Conservation (phyloP, 345 rosid species). For the Boechera retrofracta region DNA sequence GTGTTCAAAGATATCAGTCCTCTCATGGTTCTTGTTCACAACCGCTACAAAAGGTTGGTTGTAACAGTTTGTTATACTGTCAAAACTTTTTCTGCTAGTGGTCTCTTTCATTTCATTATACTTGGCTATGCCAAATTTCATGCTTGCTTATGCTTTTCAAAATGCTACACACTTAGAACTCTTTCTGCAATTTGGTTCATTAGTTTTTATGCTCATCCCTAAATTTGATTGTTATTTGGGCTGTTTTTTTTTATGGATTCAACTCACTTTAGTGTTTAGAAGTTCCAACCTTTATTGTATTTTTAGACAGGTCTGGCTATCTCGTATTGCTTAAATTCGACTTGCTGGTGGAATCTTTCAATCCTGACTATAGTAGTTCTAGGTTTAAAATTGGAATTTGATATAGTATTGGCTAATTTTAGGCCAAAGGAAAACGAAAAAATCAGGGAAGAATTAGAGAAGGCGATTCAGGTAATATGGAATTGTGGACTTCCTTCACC, state of each 20-base stretch:
- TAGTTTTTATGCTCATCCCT: neutral
- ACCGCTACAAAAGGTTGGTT: conserved; percentile 80
- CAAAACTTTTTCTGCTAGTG: conserved; percentile 1
- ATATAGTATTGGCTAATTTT: conserved; percentile 4
- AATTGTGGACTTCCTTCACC: conserved; percentile 91
- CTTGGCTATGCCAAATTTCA: neutral
- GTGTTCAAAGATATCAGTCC: conserved; percentile 92
- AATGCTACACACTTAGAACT: neutral
- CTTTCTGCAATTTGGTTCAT: neutral
- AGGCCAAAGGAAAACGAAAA: conserved; percentile 83
- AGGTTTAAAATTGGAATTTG: conserved; percentile 23
- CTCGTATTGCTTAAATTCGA: neutral
- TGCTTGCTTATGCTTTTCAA: neutral
- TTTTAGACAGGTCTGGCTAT: neutral
- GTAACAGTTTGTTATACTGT: conserved; percentile 6
- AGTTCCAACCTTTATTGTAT: conserved; percentile 4
- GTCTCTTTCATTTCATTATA: conserved; percentile 1
- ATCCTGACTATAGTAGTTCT: conserved; percentile 14
- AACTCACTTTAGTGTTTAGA: conserved; percentile 15
- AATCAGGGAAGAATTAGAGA: conserved; percentile 65
- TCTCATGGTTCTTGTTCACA: conserved; percentile 79
- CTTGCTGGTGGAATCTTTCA: neutral
- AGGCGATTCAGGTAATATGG: conserved; percentile 93
- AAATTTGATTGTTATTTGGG: neutral
- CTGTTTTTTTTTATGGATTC: conserved; percentile 8